Evolutionary conservation across 805 yeast species (phyloP).

Genomic region (Schizosaccharomyces octosporus): DNA sequence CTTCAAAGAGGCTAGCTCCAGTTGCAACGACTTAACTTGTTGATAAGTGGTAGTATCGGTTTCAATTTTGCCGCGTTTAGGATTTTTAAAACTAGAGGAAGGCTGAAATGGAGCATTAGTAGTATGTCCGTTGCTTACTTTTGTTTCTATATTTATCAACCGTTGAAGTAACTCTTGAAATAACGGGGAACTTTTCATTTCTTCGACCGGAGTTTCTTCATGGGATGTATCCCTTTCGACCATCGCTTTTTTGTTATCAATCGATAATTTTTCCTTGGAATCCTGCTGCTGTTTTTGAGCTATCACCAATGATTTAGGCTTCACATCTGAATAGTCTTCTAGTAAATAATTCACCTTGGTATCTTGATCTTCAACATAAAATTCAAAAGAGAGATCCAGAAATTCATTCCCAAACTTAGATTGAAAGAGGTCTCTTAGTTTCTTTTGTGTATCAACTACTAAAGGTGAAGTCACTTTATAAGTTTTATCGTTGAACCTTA

Average conservation of each 20-base stretch:
- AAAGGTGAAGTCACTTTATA: neutral
- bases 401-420: slow-evolving; percentile 15
- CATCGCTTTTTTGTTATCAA: neutral
- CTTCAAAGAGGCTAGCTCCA: neutral
- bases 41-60: neutral
- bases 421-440: neutral
- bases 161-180: too few relatives aligned
- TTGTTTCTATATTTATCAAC: too few relatives aligned
- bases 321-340: neutral
- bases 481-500: neutral
- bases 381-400: neutral
- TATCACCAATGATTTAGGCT: neutral
- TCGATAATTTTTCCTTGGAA: neutral
- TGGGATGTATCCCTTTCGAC: too few relatives aligned
- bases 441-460: neutral
- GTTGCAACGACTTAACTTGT: neutral
- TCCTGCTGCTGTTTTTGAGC: neutral
- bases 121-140: too few relatives aligned
- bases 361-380: neutral
- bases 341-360: neutral
- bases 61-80: too few relatives aligned
- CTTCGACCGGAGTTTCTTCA: too few relatives aligned
- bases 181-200: too few relatives aligned
- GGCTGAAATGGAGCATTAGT: too few relatives aligned
- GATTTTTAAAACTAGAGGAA: too few relatives aligned